A percentile compares a stretch with the other conserved stretches of the same genome.
These are phyloP conservation scores for Lyophyllum semitale DNA, from an alignment of 768 basidiomycete species.

Conservation along the genomic window DNA sequence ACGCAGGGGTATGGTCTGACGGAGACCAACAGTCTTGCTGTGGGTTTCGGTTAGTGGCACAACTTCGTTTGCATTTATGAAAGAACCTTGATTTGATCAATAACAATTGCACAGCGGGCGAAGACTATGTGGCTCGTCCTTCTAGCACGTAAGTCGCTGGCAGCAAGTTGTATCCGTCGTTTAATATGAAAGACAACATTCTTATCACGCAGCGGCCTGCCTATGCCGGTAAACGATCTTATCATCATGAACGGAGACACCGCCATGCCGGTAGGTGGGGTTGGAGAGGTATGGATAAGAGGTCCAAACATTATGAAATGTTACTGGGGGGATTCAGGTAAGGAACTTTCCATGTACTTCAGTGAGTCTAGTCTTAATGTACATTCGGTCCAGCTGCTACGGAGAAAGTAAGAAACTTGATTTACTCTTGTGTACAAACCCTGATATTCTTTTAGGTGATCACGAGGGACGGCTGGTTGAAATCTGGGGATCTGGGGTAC, in stretches of 20 bases:
- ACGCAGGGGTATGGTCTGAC: slow-evolving; percentile 50
- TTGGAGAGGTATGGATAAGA: slow-evolving; percentile 47
- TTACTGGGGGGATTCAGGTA: slow-evolving; percentile 53
- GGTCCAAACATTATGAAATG: slow-evolving; percentile 55
- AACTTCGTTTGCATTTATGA: not conserved
- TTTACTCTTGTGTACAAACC: not conserved
- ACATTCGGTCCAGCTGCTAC: slow-evolving; percentile 23
- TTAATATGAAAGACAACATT: not conserved
- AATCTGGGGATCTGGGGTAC: slow-evolving; percentile 45
- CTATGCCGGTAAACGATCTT: slow-evolving; percentile 48
- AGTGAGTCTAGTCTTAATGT: not conserved
- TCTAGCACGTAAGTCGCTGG: slow-evolving; percentile 39
- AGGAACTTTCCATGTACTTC: not conserved
- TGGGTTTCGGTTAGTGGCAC: slow-evolving; percentile 29
- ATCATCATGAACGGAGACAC: slow-evolving; percentile 39
- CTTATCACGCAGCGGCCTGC: slow-evolving; percentile 35
- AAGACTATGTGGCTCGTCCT: slow-evolving; percentile 53
- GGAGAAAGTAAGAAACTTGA: slow-evolving; percentile 5
- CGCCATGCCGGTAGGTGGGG: slow-evolving; percentile 25
- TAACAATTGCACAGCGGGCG: slow-evolving; percentile 35
- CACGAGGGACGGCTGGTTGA: slow-evolving; percentile 51
- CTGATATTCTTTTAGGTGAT: slow-evolving; percentile 24
- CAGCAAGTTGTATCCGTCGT: not conserved
- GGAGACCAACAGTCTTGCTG: slow-evolving; percentile 53
- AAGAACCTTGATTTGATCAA: not conserved